Evolutionary conservation across 352 stramenopile species (phyloP).

Genomic region (Peronospora farinosa): DNA sequence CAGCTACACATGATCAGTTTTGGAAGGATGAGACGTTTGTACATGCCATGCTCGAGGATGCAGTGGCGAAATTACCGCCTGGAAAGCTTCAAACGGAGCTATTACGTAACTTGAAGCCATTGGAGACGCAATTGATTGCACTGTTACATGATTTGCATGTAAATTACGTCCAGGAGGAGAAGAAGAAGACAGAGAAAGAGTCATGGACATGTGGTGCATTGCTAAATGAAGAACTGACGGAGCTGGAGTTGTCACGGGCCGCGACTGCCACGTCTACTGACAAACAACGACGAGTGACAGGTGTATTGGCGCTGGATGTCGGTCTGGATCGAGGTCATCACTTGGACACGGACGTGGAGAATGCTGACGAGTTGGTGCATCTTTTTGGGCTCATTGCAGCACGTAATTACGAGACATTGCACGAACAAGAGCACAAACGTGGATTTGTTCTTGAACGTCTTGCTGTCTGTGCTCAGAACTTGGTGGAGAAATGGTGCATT

Average conservation of each 20-base stretch:
- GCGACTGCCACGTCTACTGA: conserved; percentile 6
- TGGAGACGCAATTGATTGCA: conserved; percentile 23
- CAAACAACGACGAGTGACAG: conserved; percentile 24
- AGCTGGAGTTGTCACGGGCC: conserved; percentile 40
- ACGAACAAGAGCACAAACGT: conserved; percentile 32
- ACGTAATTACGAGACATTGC: conserved; percentile 33
- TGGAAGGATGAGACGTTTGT: conserved; percentile 42
- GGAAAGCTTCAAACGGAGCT: conserved; percentile 43
- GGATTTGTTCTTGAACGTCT: conserved; percentile 35
- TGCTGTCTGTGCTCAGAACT: conserved; percentile 13
- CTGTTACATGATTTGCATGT: conserved; percentile 35
- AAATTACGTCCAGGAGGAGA: conserved; percentile 12
- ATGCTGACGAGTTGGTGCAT: conserved; percentile 21
- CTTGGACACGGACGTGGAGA: conserved; percentile 4
- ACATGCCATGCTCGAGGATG: conserved; percentile 43
- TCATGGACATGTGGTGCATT: conserved; percentile 9
- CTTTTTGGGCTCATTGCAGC: conserved; percentile 36
- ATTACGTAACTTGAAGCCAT: conserved; percentile 29
- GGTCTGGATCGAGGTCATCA: conserved; percentile 8
- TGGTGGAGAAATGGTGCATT: conserved; percentile 11
- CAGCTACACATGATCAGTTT: conserved; percentile 36
- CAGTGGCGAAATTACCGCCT: conserved; percentile 50
- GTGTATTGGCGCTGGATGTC: conserved; percentile 38
- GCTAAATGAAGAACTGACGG: conserved; percentile 50
- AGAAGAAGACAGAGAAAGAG: not conserved